A percentile compares a stretch with the other conserved stretches of the same genome.
These are phyloP conservation scores for Cephaloascus fragrans DNA, from an alignment of 805 yeast genomes.

Conservation along the genomic window DNA sequence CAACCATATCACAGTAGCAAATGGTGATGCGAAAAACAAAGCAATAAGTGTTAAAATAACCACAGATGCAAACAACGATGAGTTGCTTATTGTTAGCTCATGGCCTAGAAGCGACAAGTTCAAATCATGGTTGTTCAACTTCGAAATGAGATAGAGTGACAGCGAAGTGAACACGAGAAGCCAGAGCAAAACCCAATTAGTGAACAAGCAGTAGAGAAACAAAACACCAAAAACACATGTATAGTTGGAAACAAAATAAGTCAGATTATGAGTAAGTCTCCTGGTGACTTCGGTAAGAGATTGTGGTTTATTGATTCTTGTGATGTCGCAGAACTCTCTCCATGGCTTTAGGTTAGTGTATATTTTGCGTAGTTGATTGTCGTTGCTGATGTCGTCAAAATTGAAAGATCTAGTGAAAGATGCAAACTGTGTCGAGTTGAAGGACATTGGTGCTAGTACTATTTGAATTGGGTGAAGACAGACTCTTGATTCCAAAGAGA, in stretches of 20 bases:
- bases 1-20: neutral
- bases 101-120: neutral
- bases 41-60: neutral
- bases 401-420: neutral
- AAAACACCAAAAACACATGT: neutral
- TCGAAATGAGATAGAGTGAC: neutral
- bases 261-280: neutral
- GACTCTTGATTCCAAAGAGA: too few relatives aligned
- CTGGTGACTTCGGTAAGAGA: neutral
- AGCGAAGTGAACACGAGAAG: neutral
- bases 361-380: neutral
- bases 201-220: neutral
- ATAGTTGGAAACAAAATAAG: neutral
- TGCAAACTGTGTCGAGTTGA: neutral
- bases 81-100: neutral
- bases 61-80: neutral
- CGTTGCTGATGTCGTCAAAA: neutral
- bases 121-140: neutral
- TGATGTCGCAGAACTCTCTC: neutral
- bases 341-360: neutral
- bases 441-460: neutral
- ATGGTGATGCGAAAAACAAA: neutral
- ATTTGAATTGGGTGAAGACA: too few relatives aligned
- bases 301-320: neutral
- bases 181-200: neutral